These are phyloP conservation scores for Stephania cephalantha DNA, from an alignment of 164 flowering plant species.

Conservation along the genomic window DNA sequence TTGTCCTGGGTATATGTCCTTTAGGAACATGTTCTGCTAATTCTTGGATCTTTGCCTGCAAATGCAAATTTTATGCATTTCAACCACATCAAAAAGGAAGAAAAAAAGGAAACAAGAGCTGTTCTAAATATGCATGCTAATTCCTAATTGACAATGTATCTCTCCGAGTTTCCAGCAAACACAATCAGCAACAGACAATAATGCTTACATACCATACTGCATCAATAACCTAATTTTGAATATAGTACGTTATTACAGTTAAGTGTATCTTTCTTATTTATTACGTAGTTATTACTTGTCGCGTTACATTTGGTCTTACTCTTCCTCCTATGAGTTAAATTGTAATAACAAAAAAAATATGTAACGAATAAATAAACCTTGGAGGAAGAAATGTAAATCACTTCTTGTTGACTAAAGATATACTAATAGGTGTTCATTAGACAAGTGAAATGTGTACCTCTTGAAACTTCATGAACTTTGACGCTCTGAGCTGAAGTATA, in stretches of 20 bases:
- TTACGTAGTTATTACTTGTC: background rate
- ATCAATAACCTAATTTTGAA: background rate
- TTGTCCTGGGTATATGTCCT: conserved; percentile 91
- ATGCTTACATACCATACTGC: background rate
- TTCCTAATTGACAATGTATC: background rate
- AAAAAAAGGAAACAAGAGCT: background rate
- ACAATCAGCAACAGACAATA: background rate
- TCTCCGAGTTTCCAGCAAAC: background rate
- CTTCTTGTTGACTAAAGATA: background rate
- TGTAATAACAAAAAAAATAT: background rate
- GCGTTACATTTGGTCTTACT: background rate
- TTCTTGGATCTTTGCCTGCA: conserved; percentile 97
- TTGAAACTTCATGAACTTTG: conserved; percentile 93
- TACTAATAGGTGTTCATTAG: background rate
- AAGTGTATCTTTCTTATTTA: background rate
- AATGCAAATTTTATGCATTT: background rate
- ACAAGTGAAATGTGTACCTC: conserved; percentile 47
- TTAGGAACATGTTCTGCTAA: conserved; percentile 98
- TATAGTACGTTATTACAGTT: background rate
- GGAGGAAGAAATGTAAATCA: background rate
- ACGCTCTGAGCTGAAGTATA: conserved; percentile 95
- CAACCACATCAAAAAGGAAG: background rate
- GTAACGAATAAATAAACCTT: background rate
- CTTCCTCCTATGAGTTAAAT: background rate
- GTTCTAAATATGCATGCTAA: background rate